phyloP scores from a whole-genome alignment of 495 filamentous ascomycete species.

The Aspergillus ellipticus region DNA sequence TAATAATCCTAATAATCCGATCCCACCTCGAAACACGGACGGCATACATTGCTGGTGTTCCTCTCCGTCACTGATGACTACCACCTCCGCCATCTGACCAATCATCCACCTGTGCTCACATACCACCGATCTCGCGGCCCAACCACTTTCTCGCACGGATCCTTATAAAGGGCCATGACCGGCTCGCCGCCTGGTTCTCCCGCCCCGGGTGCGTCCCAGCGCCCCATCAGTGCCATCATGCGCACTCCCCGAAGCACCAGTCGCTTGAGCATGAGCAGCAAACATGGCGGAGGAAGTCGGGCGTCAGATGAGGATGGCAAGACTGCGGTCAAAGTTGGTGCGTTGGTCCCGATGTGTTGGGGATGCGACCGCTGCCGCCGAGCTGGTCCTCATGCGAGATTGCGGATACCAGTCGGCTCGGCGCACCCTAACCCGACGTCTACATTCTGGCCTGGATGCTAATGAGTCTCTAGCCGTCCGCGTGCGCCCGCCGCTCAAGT shows the following conservation, averaged over 20 bases:
- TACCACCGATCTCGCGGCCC: slow-evolving; percentile 17
- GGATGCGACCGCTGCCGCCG: slow-evolving; percentile 3
- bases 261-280: slow-evolving; percentile 85
- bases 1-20: slow-evolving; percentile 6
- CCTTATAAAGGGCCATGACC: slow-evolving; percentile 41
- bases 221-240: slow-evolving; percentile 85
- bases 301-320: slow-evolving; percentile 90
- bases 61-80: slow-evolving; percentile 18
- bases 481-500: slow-evolving; percentile 81
- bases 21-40: background rate
- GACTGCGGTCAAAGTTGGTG: slow-evolving; percentile 99
- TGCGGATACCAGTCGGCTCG: background rate
- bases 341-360: slow-evolving; percentile 35
- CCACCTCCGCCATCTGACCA: slow-evolving; percentile 11
- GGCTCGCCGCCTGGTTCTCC: slow-evolving; percentile 59
- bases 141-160: background rate
- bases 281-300: slow-evolving; percentile 73
- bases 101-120: slow-evolving; percentile 16
- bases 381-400: background rate
- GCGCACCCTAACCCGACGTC: background rate
- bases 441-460: slow-evolving; percentile 9
- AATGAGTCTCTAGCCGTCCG: slow-evolving; percentile 67
- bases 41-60: slow-evolving; percentile 1
- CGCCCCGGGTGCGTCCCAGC: slow-evolving; percentile 52
- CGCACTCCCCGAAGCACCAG: slow-evolving; percentile 78